Base-by-base conservation (phyloP, 192 early-diverging fungal species). In the Coemansia interrupta region DNA sequence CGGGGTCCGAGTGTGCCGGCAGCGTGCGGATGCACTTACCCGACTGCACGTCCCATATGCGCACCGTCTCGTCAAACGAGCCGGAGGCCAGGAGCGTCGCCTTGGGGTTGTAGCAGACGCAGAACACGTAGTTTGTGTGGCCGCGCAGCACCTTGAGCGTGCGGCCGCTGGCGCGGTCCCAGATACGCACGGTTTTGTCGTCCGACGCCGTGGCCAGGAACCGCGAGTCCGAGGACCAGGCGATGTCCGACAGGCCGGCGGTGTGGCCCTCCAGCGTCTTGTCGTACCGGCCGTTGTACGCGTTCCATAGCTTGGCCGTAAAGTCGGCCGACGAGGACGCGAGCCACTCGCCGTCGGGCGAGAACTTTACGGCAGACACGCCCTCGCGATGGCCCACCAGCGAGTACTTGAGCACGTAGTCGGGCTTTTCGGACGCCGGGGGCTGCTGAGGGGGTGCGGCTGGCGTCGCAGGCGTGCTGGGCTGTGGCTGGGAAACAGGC, bases 91-190 rank as follows among this genome's bases (percentile, higher is more conserved):
- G 90, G 55, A 98, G 70, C 55, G 91, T 95, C 12, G 90, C 90
- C 50, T 89, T 87, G 1, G 97, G 94, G 66, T 94, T 98, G 65
- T 91, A 99, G 77, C 94, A 93, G 17, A 97, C 95, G 66, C 93
- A 95, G 68, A 96, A 99, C 19, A 99, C 97, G 63, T 92, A 96
- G 78, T 96, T 90, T 4, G 92, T 89, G 70, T 99, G 97, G 7
- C 97, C 97, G 41, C 83, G 85, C 47, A 99, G 71, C 2, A 89
- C 80, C 59, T 89, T 87, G 4, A 89, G 80, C 9, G 90, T 82
- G 28, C 83, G 79, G 15, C 89, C 76, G 81, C 85, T 83, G 36
- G 84, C 83, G 24, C 93, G 69, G 48, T 86, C 86, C 95, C 95
- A 99, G 56, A 99, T 91, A 18, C 92, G 86, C 47, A 99, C 88